These are phyloP conservation scores for Jatropha podagrica DNA, from an alignment of 441 rosid species.

Conservation along the genomic window DNA sequence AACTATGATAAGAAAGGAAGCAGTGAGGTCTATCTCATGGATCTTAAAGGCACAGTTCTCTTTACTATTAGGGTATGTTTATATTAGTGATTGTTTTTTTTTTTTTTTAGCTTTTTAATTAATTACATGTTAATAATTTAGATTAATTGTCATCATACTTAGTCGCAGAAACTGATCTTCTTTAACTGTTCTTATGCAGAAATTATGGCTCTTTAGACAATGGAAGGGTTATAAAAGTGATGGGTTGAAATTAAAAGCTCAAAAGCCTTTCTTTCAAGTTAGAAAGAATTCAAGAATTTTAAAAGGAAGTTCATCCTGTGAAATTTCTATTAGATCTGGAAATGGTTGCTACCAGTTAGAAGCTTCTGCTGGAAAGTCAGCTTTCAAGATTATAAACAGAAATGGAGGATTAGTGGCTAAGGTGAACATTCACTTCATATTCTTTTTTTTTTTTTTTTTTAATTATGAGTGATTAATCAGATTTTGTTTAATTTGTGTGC, in stretches of 20 bases:
- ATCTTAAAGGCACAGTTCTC: conserved; percentile 55
- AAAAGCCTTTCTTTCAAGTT: conserved; percentile 41
- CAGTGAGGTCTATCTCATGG: conserved; percentile 69
- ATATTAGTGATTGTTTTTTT: too few relatives aligned
- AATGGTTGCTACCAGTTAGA: conserved; percentile 25
- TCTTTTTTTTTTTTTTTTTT: not conserved
- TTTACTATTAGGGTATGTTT: conserved; percentile 59
- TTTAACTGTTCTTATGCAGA: conserved; percentile 32
- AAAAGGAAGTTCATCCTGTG: conserved; percentile 36
- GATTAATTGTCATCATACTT: too few relatives aligned
- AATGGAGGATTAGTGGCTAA: conserved; percentile 53
- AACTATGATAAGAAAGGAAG: conserved; percentile 60
- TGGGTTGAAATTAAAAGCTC: conserved; percentile 27
- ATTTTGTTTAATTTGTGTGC: conserved; percentile 18
- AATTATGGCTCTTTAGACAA: conserved; percentile 39
- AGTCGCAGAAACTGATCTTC: not conserved
- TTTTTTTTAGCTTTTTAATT: not conserved
- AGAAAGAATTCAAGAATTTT: conserved; percentile 28
- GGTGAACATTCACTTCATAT: conserved; percentile 29
- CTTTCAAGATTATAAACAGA: conserved; percentile 47
- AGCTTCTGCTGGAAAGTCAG: conserved; percentile 41
- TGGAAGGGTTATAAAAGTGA: conserved; percentile 66
- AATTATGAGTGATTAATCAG: not conserved
- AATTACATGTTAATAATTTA: too few relatives aligned
- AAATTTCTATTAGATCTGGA: conserved; percentile 33